A percentile compares a stretch with the other conserved stretches of the same genome.
Conservation (phyloP, 2,329 filamentous ascomycete species). For the Pestalotiopsis sp. region DNA sequence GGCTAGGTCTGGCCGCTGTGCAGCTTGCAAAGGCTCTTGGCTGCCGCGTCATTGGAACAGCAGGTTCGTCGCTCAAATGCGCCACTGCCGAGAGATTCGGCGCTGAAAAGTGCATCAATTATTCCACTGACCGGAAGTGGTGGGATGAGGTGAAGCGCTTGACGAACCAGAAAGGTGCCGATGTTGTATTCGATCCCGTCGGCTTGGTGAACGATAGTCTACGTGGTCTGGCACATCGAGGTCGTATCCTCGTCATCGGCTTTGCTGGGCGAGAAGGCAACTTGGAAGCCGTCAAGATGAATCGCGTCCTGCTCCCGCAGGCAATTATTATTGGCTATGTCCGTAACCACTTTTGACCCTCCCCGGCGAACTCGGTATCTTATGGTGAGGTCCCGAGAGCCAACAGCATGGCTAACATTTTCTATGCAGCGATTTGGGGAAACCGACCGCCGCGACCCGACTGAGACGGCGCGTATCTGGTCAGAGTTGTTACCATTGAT, state of each 20-base stretch:
- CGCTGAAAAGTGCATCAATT: slow-evolving; percentile 42
- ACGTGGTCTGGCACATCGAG: slow-evolving; percentile 53
- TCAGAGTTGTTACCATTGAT: slow-evolving; percentile 48
- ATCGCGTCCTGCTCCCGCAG: slow-evolving; percentile 53
- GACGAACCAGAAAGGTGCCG: slow-evolving; percentile 50
- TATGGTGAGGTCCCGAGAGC: not conserved
- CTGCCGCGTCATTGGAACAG: slow-evolving; percentile 53
- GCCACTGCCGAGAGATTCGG: slow-evolving; percentile 38
- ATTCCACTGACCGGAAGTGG: slow-evolving; percentile 42
- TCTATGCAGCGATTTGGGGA: slow-evolving; percentile 52
- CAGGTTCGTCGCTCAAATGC: slow-evolving; percentile 46
- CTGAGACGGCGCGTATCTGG: slow-evolving; percentile 50
- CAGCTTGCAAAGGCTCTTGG: slow-evolving; percentile 55
- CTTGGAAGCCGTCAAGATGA: slow-evolving; percentile 56
- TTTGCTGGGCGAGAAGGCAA: slow-evolving; percentile 49
- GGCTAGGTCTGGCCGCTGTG: slow-evolving; percentile 54
- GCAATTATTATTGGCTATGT: slow-evolving; percentile 54
- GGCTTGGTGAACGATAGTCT: slow-evolving; percentile 56
- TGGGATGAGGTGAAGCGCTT: slow-evolving; percentile 47
- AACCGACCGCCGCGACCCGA: slow-evolving; percentile 48
- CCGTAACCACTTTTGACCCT: slow-evolving; percentile 21
- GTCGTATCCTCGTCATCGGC: slow-evolving; percentile 55
- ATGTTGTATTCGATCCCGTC: slow-evolving; percentile 60
- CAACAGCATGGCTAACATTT: not conserved
- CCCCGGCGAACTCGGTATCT: not conserved